Evolutionary conservation across 1,139 yeast species (phyloP).

Genomic region (Nakaseomyces nivariensis): DNA sequence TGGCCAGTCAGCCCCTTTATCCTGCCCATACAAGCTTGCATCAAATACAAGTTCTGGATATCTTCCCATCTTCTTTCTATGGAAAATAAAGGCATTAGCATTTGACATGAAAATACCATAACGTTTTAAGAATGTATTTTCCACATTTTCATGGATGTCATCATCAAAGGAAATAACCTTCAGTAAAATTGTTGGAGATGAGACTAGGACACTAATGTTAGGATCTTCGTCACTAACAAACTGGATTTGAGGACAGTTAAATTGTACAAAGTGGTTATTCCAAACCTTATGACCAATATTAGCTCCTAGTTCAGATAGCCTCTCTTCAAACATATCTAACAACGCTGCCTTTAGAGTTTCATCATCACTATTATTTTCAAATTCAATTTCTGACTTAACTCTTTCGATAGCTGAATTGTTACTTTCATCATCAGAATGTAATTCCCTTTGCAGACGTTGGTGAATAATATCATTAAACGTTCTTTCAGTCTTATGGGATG

Average conservation of each 20-base stretch:
- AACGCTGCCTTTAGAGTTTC: conserved; percentile 15
- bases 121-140: conserved; percentile 55
- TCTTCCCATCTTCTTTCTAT: conserved; percentile 37
- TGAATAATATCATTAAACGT: conserved; percentile 18
- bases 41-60: conserved; percentile 38
- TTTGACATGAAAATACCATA: conserved; percentile 59
- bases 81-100: conserved; percentile 61
- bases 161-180: conserved; percentile 49
- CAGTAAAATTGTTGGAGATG: conserved; percentile 64
- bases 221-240: conserved; percentile 57
- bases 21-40: conserved; percentile 34
- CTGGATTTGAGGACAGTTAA: conserved; percentile 82
- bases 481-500: conserved; percentile 19
- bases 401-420: conserved; percentile 2
- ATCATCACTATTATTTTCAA: conserved; percentile 9
- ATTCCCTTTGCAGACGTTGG: conserved; percentile 8
- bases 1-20: conserved; percentile 48
- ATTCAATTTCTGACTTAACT: conserved; percentile 11
- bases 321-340: conserved; percentile 42
- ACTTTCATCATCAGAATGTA: conserved; percentile 1
- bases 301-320: conserved; percentile 35
- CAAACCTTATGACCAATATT: conserved; percentile 38
- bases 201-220: conserved; percentile 55
- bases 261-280: conserved; percentile 59
- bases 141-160: conserved; percentile 38